These are phyloP conservation scores for cucumber (Cucumis sativus) DNA, from an alignment of 306 rosid species.

Conservation along the genomic window Cucumber_9930_V3 NC_026661.2:531501-532000, in stretches of 20 bases:
- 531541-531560: too few relatives aligned
- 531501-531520: too few relatives aligned
- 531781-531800: slow-evolving; percentile 49
- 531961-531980: too few relatives aligned
- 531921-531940: too few relatives aligned
- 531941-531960: too few relatives aligned
- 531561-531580: too few relatives aligned
- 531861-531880: too few relatives aligned
- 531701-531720: slow-evolving; percentile 22
- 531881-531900: too few relatives aligned
- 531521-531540: too few relatives aligned
- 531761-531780: slow-evolving; percentile 41
- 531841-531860: neutral
- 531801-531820: slow-evolving; percentile 69
- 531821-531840: slow-evolving; percentile 53
- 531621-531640: slow-evolving; percentile 56
- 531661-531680: slow-evolving; percentile 35
- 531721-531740: slow-evolving; percentile 50
- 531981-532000: too few relatives aligned
- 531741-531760: slow-evolving; percentile 50
- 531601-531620: slow-evolving; percentile 56
- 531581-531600: too few relatives aligned
- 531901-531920: too few relatives aligned
- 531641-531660: slow-evolving; percentile 71
- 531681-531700: slow-evolving; percentile 27